Evolutionary conservation across 2,329 filamentous ascomycete species (phyloP).

Genomic region (Macroventuria anomochaeta): DNA sequence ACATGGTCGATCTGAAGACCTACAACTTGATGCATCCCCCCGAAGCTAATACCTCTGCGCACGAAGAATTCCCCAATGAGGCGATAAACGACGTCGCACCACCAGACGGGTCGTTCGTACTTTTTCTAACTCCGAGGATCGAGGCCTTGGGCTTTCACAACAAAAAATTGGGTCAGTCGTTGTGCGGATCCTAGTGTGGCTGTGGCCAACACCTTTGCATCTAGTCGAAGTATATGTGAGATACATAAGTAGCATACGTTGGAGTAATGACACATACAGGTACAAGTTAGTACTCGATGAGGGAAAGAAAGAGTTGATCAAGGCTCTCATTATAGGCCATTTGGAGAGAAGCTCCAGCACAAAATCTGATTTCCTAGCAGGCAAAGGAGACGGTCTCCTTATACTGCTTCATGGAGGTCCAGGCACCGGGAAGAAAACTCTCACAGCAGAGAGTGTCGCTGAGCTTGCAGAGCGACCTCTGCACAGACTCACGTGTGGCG

Average conservation of each 20-base stretch:
- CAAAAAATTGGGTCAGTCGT: background rate
- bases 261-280: slow-evolving; percentile 8
- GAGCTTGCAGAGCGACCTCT: slow-evolving; percentile 18
- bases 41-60: background rate
- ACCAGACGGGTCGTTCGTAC: background rate
- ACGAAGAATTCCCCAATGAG: background rate
- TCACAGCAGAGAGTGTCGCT: slow-evolving; percentile 22
- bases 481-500: slow-evolving; percentile 32
- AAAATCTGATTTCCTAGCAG: slow-evolving; percentile 52
- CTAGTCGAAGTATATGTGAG: background rate
- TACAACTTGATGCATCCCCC: background rate
- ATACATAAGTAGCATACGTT: slow-evolving; percentile 34
- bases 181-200: too few species aligned
- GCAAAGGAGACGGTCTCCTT: slow-evolving; percentile 33
- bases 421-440: slow-evolving; percentile 25
- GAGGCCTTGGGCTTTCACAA: background rate
- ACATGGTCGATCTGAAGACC: background rate
- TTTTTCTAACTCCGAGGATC: background rate
- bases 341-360: background rate
- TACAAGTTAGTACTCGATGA: slow-evolving; percentile 50
- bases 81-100: background rate
- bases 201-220: too few species aligned
- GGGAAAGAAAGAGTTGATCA: slow-evolving; percentile 56
- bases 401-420: slow-evolving; percentile 22
- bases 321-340: slow-evolving; percentile 35